Conservation (phyloP, 129 eudicot genomes). For the sunflower (Helianthus annuus) region HanXRQr2.0-SUNRISE NC_035448.2:147120273-147120772, state of each 20-base stretch:
- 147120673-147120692: slow-evolving; percentile 81
- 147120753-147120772: too few relatives aligned
- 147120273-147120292: too few relatives aligned
- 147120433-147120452: not conserved
- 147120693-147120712: slow-evolving; percentile 83
- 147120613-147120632: slow-evolving; percentile 74
- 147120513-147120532: slow-evolving; percentile 9
- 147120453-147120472: not conserved
- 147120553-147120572: not conserved
- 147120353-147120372: too few relatives aligned
- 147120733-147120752: too few relatives aligned
- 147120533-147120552: not conserved
- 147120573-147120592: slow-evolving; percentile 10
- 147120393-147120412: not conserved
- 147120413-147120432: not conserved
- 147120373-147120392: too few relatives aligned
- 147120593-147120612: slow-evolving; percentile 16
- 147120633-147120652: slow-evolving; percentile 81
- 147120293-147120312: too few relatives aligned
- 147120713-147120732: slow-evolving; percentile 89
- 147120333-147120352: too few relatives aligned
- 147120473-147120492: not conserved
- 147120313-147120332: too few relatives aligned
- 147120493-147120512: not conserved
- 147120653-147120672: slow-evolving; percentile 89